Conservation (phyloP, 1,284 basidiomycete species). For the Anthracocystis panici-leucophaei region DNA sequence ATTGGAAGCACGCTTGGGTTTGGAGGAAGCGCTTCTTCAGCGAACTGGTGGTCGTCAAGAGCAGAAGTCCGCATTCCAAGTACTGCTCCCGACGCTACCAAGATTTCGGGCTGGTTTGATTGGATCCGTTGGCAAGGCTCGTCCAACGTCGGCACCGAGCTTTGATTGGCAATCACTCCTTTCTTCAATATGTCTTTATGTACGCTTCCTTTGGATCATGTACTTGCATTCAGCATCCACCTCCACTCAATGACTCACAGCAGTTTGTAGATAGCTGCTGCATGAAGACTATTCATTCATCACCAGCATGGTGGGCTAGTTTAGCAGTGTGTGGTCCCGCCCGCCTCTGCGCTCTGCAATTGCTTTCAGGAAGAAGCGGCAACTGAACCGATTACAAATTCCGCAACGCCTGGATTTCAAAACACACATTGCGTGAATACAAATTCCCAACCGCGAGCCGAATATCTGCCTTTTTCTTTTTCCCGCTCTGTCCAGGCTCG, state of each 20-base stretch:
- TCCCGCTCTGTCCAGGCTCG: constrained; percentile 1
- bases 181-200: not conserved
- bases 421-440: constrained; percentile 3
- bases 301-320: too few species aligned
- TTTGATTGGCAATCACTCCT: constrained; percentile 8
- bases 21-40: constrained; percentile 17
- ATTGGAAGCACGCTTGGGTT: constrained; percentile 47
- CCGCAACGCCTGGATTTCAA: not conserved
- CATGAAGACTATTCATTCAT: not conserved
- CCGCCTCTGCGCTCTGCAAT: not conserved
- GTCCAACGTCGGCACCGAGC: constrained; percentile 24
- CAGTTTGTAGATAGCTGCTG: not conserved
- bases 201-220: not conserved
- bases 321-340: too few species aligned
- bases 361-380: not conserved
- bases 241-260: constrained; percentile 6
- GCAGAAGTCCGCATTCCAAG: constrained; percentile 21
- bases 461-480: not conserved
- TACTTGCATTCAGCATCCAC: not conserved
- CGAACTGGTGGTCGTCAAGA: constrained; percentile 34
- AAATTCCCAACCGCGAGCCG: not conserved
- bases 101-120: constrained; percentile 44
- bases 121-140: constrained; percentile 53
- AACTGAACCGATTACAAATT: not conserved
- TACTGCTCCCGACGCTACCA: constrained; percentile 19